A percentile compares a stretch with the other conserved stretches of the same genome.
These are phyloP conservation scores for Paspalum notatum DNA, from an alignment of 176 grass and related monocot species.

Conservation along the genomic window DNA sequence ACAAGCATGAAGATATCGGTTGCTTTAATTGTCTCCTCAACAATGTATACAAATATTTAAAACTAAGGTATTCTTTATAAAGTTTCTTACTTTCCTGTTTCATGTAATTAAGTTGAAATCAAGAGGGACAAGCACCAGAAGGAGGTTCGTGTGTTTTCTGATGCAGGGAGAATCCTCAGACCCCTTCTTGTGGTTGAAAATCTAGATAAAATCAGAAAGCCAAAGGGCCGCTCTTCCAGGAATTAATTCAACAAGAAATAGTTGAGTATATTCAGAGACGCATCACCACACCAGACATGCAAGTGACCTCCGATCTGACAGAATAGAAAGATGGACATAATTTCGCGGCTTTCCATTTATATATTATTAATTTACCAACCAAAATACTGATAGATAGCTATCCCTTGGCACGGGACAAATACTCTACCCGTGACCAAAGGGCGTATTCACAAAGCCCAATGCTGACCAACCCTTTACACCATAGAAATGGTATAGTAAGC, in stretches of 20 bases:
- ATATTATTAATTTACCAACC: constrained; percentile 19
- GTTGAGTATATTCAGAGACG: constrained; percentile 51
- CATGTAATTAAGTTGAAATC: constrained; percentile 81
- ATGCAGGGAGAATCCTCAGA: constrained; percentile 80
- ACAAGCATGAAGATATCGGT: constrained; percentile 9
- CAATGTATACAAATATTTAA: constrained; percentile 13
- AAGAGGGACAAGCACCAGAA: constrained; percentile 82
- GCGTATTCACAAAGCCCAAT: constrained; percentile 2
- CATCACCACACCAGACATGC: constrained; percentile 9
- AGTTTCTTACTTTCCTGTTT: constrained; percentile 5
- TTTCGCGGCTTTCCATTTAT: constrained; percentile 23
- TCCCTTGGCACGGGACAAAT: constrained; percentile 10
- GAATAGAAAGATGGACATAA: constrained; percentile 2
- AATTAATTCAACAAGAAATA: constrained; percentile 86
- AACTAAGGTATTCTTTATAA: background rate
- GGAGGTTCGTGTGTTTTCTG: constrained; percentile 93
- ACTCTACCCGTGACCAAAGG: constrained; percentile 15
- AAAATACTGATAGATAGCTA: background rate
- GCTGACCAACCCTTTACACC: background rate
- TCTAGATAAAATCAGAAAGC: constrained; percentile 75
- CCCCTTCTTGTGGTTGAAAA: constrained; percentile 95
- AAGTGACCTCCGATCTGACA: background rate
- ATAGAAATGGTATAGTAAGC: background rate
- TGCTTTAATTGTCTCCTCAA: constrained; percentile 9
- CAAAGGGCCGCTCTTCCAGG: constrained; percentile 68